These are phyloP conservation scores for Linum tenue DNA, from an alignment of 345 rosid species.

Conservation along the genomic window DNA sequence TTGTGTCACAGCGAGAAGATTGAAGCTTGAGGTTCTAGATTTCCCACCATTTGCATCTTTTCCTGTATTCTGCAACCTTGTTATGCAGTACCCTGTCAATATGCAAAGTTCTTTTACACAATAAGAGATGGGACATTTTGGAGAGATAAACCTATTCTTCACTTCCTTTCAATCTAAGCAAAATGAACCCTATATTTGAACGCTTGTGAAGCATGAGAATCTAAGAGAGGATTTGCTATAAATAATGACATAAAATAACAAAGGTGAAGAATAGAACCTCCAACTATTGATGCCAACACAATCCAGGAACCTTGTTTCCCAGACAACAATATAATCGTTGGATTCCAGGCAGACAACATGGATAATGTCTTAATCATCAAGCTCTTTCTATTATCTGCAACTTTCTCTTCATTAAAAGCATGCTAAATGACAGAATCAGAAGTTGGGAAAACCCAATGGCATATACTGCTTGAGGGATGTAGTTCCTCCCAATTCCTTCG, in stretches of 20 bases:
- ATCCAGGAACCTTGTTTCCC: slow-evolving; percentile 84
- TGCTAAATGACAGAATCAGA: slow-evolving; percentile 32
- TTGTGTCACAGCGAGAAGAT: slow-evolving; percentile 58
- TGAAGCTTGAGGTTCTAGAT: slow-evolving; percentile 20
- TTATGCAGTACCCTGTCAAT: slow-evolving; percentile 73
- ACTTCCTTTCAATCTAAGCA: too few relatives aligned
- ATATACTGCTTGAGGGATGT: slow-evolving; percentile 52
- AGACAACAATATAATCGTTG: slow-evolving; percentile 59
- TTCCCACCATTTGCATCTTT: slow-evolving; percentile 20
- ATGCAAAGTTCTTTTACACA: neutral
- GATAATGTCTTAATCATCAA: slow-evolving; percentile 36
- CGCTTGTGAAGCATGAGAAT: too few relatives aligned
- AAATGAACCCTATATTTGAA: too few relatives aligned
- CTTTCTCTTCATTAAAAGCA: slow-evolving; percentile 19
- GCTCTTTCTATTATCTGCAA: slow-evolving; percentile 15
- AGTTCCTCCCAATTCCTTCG: slow-evolving; percentile 34
- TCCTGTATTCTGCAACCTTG: slow-evolving; percentile 48
- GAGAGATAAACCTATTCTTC: too few relatives aligned
- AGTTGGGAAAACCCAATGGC: slow-evolving; percentile 51
- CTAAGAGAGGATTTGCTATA: too few relatives aligned
- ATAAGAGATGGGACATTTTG: neutral
- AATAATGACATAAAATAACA: too few relatives aligned
- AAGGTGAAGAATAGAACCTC: slow-evolving; percentile 38
- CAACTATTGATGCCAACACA: slow-evolving; percentile 50
- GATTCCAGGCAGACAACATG: slow-evolving; percentile 67